Evolutionary conservation across 2,329 filamentous ascomycete species (phyloP).

Genomic region (Emmonsiellopsis sp.): DNA sequence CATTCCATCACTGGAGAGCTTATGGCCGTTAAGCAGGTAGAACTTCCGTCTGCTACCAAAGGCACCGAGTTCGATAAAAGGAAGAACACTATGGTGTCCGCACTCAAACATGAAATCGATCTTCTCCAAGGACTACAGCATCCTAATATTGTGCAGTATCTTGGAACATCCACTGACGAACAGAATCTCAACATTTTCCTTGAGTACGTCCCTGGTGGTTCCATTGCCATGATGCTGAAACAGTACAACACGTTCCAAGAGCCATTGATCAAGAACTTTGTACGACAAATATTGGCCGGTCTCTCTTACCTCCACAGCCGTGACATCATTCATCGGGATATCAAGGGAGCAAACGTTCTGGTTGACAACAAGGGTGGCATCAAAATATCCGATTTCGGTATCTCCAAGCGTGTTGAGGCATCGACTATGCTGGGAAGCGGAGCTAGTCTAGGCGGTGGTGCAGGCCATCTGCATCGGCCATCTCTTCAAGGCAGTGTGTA

Average conservation of each 20-base stretch:
- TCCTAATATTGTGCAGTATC: constrained; percentile 94
- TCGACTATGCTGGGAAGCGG: constrained; percentile 59
- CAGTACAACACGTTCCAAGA: constrained; percentile 94
- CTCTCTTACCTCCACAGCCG: constrained; percentile 86
- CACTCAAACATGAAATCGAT: constrained; percentile 91
- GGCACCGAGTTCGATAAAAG: constrained; percentile 71
- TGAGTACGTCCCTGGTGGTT: constrained; percentile 95
- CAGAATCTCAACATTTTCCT: constrained; percentile 98
- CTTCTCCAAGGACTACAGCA: constrained; percentile 90
- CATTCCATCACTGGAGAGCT: constrained; percentile 95
- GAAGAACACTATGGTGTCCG: constrained; percentile 98
- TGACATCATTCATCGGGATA: constrained; percentile 97
- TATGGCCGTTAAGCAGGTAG: constrained; percentile 96
- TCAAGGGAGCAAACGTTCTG: constrained; percentile 97
- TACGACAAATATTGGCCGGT: constrained; percentile 86
- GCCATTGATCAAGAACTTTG: constrained; percentile 89
- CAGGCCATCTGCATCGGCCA: constrained; percentile 42
- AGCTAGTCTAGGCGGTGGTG: constrained; percentile 26
- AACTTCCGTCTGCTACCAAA: constrained; percentile 72
- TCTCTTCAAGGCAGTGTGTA: constrained; percentile 96
- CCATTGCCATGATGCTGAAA: constrained; percentile 96
- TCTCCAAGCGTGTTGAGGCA: constrained; percentile 94
- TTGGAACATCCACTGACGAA: constrained; percentile 85
- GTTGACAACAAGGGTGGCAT: constrained; percentile 98
- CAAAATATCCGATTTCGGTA: constrained; percentile 98